phyloP scores from a whole-genome alignment of 768 basidiomycete genomes.

The Lactarius deliciosus region DNA sequence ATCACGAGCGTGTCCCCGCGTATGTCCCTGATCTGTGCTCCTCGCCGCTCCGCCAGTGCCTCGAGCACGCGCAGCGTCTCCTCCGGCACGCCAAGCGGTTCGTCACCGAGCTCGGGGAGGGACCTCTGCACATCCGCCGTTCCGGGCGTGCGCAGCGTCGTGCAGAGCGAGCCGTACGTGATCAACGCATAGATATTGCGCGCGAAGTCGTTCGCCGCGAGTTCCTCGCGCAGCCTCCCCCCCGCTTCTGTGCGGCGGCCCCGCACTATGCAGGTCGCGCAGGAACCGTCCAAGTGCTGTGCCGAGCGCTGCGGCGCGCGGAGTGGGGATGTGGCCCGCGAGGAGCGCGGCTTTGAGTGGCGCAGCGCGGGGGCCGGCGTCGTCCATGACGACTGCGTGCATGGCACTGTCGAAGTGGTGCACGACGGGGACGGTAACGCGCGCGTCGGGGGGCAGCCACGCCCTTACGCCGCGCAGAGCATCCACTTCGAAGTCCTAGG shows the following conservation, averaged over 20 bases:
- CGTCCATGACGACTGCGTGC: conserved; percentile 62
- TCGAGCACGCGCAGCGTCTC: conserved; percentile 40
- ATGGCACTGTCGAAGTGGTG: conserved; percentile 49
- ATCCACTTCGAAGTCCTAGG: conserved; percentile 45
- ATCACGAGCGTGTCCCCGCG: conserved; percentile 41
- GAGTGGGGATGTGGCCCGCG: conserved; percentile 33
- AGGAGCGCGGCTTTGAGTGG: conserved; percentile 45
- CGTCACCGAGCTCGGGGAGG: conserved; percentile 37
- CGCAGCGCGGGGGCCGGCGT: conserved; percentile 45
- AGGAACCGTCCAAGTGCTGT: conserved; percentile 55
- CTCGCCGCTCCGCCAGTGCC: conserved; percentile 36
- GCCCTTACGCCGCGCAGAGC: conserved; percentile 48
- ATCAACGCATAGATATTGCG: conserved; percentile 42
- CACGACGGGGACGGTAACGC: conserved; percentile 51
- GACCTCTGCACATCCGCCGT: neutral
- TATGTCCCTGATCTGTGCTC: conserved; percentile 36
- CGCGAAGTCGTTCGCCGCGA: conserved; percentile 38
- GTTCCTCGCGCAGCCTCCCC: neutral
- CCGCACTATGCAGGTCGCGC: conserved; percentile 51
- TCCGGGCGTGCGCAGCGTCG: conserved; percentile 28
- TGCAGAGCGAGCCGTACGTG: conserved; percentile 47
- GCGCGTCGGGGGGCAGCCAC: conserved; percentile 39
- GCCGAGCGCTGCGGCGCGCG: conserved; percentile 48
- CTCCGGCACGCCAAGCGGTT: conserved; percentile 42
- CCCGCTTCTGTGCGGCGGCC: conserved; percentile 34